A percentile compares a stretch with the other conserved stretches of the same genome.
These are phyloP conservation scores for Exserohilum turcica DNA, from an alignment of 2,329 filamentous ascomycete genomes.

Conservation along the genomic window DNA sequence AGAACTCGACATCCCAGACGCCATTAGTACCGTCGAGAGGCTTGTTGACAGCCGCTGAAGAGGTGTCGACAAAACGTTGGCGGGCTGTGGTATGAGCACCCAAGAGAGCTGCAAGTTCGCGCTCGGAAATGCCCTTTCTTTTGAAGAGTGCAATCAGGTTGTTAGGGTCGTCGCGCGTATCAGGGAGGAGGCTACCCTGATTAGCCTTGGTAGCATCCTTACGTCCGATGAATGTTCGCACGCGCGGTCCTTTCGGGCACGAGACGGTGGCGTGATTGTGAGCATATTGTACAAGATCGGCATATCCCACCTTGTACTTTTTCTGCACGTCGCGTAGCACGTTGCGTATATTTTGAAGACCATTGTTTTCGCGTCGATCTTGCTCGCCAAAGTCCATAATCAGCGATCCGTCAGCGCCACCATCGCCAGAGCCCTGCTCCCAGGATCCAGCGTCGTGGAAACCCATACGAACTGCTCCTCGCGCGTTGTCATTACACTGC, in stretches of 20 bases:
- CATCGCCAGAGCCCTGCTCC: slow-evolving; percentile 42
- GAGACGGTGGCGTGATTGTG: slow-evolving; percentile 54
- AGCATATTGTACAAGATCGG: slow-evolving; percentile 61
- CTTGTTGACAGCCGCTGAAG: slow-evolving; percentile 41
- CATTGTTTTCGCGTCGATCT: slow-evolving; percentile 50
- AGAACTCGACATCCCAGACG: slow-evolving; percentile 59
- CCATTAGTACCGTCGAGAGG: slow-evolving; percentile 57
- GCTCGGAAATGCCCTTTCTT: slow-evolving; percentile 57
- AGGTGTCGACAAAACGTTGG: slow-evolving; percentile 54
- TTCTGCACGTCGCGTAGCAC: slow-evolving; percentile 48
- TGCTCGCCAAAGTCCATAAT: slow-evolving; percentile 47
- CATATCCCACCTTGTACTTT: slow-evolving; percentile 55
- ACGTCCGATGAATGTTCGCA: slow-evolving; percentile 58
- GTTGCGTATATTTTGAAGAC: slow-evolving; percentile 51
- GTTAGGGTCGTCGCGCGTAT: slow-evolving; percentile 48
- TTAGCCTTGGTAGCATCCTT: slow-evolving; percentile 51
- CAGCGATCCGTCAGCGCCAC: slow-evolving; percentile 52
- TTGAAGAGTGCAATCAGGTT: slow-evolving; percentile 55
- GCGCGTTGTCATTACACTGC: slow-evolving; percentile 44
- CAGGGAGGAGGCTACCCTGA: slow-evolving; percentile 55
- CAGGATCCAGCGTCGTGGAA: slow-evolving; percentile 46
- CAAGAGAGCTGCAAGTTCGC: slow-evolving; percentile 60
- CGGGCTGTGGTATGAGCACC: slow-evolving; percentile 60
- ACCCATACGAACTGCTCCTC: slow-evolving; percentile 42
- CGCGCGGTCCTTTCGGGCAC: slow-evolving; percentile 59